Evolutionary conservation across 495 filamentous ascomycete species (phyloP).

Genomic region (Talaromyces stipitatus): DNA sequence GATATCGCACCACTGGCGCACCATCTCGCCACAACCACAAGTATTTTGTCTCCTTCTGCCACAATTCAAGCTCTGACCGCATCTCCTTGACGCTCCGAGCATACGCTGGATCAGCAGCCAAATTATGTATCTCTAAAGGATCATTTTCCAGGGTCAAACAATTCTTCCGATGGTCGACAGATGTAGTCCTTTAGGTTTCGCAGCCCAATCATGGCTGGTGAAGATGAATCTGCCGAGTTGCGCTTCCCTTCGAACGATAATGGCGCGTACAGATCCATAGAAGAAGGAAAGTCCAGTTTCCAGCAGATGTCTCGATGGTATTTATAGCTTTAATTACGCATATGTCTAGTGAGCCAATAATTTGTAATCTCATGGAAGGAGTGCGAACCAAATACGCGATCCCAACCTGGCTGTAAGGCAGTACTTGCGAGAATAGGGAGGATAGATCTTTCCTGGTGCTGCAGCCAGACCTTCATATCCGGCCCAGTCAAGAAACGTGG

Average conservation of each 20-base stretch:
- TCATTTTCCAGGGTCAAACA: constrained; percentile 34
- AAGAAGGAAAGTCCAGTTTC: constrained; percentile 38
- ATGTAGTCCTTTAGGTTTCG: constrained; percentile 30
- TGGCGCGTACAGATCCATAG: constrained; percentile 35
- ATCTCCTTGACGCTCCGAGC: constrained; percentile 17
- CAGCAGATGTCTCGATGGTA: constrained; percentile 42
- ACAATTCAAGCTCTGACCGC: constrained; percentile 22
- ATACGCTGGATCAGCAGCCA: constrained; percentile 20
- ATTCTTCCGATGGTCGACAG: constrained; percentile 30
- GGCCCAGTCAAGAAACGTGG: constrained; percentile 34
- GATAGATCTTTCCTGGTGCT: constrained; percentile 23
- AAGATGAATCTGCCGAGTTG: constrained; percentile 13
- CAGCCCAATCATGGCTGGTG: constrained; percentile 26
- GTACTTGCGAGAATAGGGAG: constrained; percentile 25
- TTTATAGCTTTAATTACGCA: constrained; percentile 32
- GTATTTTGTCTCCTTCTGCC: constrained; percentile 33
- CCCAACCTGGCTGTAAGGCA: constrained; percentile 15
- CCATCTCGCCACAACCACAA: constrained; percentile 37
- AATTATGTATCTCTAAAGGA: constrained; percentile 29
- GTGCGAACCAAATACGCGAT: constrained; percentile 35
- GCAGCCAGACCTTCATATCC: constrained; percentile 8
- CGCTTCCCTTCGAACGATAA: constrained; percentile 36
- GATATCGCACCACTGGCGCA: constrained; percentile 15
- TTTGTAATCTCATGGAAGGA: constrained; percentile 44
- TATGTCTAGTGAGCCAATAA: constrained; percentile 38